Base-by-base conservation (phyloP, 139 green algal genomes). In the Trebouxia sp. region DNA sequence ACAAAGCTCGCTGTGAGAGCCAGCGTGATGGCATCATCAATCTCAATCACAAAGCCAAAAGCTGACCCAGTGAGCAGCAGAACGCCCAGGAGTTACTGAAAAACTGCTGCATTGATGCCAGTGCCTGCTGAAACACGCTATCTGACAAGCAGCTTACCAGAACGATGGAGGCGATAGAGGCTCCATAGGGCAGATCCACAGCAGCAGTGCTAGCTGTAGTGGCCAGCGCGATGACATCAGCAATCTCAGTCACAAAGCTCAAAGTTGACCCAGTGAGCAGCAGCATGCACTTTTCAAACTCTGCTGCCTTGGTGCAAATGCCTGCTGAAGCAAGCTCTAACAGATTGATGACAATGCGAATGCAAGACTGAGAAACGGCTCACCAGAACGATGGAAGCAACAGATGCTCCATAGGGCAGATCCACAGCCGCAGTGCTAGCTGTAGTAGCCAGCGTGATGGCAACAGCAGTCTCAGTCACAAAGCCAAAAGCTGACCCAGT, bases 221-320 rank as follows among this genome's bases (percentile, higher is more conserved):
- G 32, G 79, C 67, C 43, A 83, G 70, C 9, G 74, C 14, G 26
- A 79, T 79, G 37, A 67, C 79, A 5, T 75, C 48, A 7, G 66
- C 79, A 70, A 79, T 42, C 22, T 83, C 79, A 15, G 79, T 67
- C 26, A 45, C 42, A 32, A 78, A 58, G 43, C 78, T 65, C 22
- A 83, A 20, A 24, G 28, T 43, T 28, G 78, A 83, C 9, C 45
- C 78, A 3, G 28, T 83, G 32, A 83, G 28, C 32, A 83, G 78
- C 78, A 83, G 56, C 22, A 35, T 17, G 14, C 77, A 43, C n/a
- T n/a, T 11, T n/a, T 75, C n/a, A n/a, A n/a, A n/a, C n/a, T n/a
- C n/a, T n/a, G 50, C 26, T 17, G 26, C 50, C 50, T 22, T 58
- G 50, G 20, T 6, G 50, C 50, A 58, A 58, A 22, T 58, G 20